Evolutionary conservation across 805 yeast genomes (phyloP), one percentile per base, ranked within the genome.

Genomic region (Saccharomyces jurei): DNA sequence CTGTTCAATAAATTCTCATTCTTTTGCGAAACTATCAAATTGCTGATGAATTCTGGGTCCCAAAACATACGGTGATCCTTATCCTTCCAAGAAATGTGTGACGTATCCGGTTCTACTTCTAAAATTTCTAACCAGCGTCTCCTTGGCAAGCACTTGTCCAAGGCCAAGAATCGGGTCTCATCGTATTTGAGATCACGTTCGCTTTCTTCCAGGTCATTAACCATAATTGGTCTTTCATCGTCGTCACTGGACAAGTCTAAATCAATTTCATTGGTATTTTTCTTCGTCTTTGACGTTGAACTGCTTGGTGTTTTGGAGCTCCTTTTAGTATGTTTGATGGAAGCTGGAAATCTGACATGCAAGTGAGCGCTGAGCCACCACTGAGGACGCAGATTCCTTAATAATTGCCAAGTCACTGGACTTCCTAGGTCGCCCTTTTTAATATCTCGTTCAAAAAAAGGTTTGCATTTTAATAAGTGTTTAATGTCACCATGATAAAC

Each of bases 321-420:
- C 50, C 60, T 54, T 46, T 56, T 66, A 57, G 64, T 53, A 64
- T 79, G 82, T 0, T 63, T 55, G 1, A 83, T 79, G 0, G 55
- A 57, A 0, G 96, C 97, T 6, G 73, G 74, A 63, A 80, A 94
- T 52, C 72, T 73, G 1, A 85, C 89, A 68, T 94, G 99, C 54
- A 94, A 69, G 72, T 94, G 99, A 10, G 95, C 95, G 60, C 94
- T 82, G 56, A 88, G 80, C 99, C 98, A 94, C 67, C 79, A 74
- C 17, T 68, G 58, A 0, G 98, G 98, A 61, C 71, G 75, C 52
- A 89, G 58, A 14, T 65, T 62, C 26, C 74, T 62, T 59, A 94
- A 69, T 14, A 89, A 65, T 22, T 73, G 71, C 74, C 79, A 76
- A 50, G 81, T 81, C 6, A 85, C 74, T 0, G 91, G 89, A 17